phyloP scores from a whole-genome alignment of 1,284 basidiomycete genomes.

The Microbotryomycetes sp. region DNA sequence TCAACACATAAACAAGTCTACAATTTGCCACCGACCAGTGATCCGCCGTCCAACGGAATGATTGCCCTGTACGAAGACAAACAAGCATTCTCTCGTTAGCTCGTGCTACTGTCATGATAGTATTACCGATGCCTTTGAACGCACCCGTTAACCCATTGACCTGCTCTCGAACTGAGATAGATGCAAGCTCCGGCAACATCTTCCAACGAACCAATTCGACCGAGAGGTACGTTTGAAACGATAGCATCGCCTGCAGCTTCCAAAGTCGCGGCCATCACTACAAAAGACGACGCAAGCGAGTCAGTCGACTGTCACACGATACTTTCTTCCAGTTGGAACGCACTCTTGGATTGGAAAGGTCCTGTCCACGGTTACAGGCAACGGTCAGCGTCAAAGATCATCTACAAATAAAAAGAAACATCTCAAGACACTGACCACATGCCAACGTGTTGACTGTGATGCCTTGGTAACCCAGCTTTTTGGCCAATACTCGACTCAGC shows the following conservation, averaged over 20 bases:
- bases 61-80: constrained; percentile 9
- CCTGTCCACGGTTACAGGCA: not conserved
- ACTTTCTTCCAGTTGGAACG: no score
- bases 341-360: not conserved
- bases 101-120: not conserved
- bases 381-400: no score
- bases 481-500: constrained; percentile 57
- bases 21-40: constrained; percentile 26
- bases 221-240: constrained; percentile 49
- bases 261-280: constrained; percentile 59
- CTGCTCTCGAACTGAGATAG: constrained; percentile 57
- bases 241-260: constrained; percentile 50
- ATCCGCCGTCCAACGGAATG: constrained; percentile 30
- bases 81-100: not conserved
- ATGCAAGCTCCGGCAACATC: constrained; percentile 59
- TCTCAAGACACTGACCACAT: constrained; percentile 49
- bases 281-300: not conserved
- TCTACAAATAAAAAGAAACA: not conserved
- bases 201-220: constrained; percentile 56
- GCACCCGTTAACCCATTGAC: constrained; percentile 55
- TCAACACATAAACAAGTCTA: no score
- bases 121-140: constrained; percentile 8
- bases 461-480: constrained; percentile 54
- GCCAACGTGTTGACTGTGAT: constrained; percentile 65
- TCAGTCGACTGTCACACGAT: not conserved